These are phyloP conservation scores for Nitzschia sp. DNA, from an alignment of 108 stramenopile species.

Conservation along the genomic window DNA sequence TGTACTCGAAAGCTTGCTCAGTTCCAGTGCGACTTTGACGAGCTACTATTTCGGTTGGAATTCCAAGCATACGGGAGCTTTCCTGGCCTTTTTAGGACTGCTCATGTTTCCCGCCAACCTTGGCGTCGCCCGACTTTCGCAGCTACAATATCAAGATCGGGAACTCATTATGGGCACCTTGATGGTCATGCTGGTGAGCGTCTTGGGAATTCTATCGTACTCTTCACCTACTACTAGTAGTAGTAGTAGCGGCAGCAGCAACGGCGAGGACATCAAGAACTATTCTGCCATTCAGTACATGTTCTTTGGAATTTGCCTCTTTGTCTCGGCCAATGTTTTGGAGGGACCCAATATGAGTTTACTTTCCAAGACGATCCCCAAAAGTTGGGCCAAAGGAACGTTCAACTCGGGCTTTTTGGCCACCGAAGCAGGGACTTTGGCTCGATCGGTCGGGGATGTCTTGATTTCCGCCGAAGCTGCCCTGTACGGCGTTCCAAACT, in stretches of 20 bases:
- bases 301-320: conserved; percentile 49
- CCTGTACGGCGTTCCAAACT: conserved; percentile 38
- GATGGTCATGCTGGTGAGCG: conserved; percentile 48
- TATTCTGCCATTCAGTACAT: conserved; percentile 57
- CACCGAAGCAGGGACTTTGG: conserved; percentile 90
- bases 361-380: conserved; percentile 81
- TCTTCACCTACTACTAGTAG: too few species aligned
- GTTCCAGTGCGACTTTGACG: conserved; percentile 51
- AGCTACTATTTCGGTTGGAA: conserved; percentile 62
- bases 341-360: conserved; percentile 85
- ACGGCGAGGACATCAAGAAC: conserved; percentile 1
- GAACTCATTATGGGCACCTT: conserved; percentile 48
- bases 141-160: conserved; percentile 47
- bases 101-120: conserved; percentile 69
- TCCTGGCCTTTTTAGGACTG: conserved; percentile 54
- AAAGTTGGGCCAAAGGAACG: conserved; percentile 73
- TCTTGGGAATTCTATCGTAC: conserved; percentile 44
- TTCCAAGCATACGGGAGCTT: conserved; percentile 35
- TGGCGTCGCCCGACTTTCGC: conserved; percentile 45
- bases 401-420: conserved; percentile 90
- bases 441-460: conserved; percentile 74
- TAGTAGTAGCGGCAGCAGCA: too few species aligned
- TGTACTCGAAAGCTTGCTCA: conserved; percentile 51
- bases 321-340: conserved; percentile 53
- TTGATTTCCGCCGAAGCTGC: conserved; percentile 36